Evolutionary conservation across 352 stramenopile species (phyloP), one percentile per base, ranked within the genome.

Genomic region (Thalassiosira sp.): DNA sequence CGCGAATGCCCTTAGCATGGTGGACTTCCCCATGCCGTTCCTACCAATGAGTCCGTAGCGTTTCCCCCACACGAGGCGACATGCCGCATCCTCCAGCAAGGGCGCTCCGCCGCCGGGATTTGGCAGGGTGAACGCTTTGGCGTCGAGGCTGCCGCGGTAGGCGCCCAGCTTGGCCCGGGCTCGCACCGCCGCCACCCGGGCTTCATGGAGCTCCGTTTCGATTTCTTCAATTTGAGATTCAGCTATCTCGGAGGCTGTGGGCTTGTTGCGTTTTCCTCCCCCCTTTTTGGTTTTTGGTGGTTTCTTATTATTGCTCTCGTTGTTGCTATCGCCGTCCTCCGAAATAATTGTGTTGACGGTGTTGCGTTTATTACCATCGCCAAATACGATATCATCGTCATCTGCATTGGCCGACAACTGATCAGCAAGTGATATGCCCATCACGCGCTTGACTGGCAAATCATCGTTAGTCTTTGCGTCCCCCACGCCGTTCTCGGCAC

Each of bases 21-120:
- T 82, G 11, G 58, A 75, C 37, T 82, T 79, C 16, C 72, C 72
- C 45, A 69, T 80, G 35, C 72, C 72, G 22, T 80, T 80, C 1
- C 72, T 18, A 5, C 76, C 72, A 13, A 84, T 74, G 24, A 84
- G 35, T 13, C 65, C 76, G 70, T 84, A 84, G 1, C 76, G 25
- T 18, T 57, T 45, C 0, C 69, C 69, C 8, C 65, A 33, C n/a
- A 81, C 69, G 3, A 84, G 28, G 1, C 62, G 78, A 31, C 76
- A 65, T 1, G 45, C 46, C 15, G 70, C 72, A 48, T 84, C 76
- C 24, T 80, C 69, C 7, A 84, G 10, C 5, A 84, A 46, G 6
- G 61, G 46, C 13, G 16, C 22, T 18, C 72, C 61, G 13, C 76
- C 76, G 1, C 72, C 67, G 1, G 72, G 77, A 27, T 82, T 74